phyloP scores from a whole-genome alignment of 1,284 basidiomycete species.

The Moesziomyces sp. region DNA sequence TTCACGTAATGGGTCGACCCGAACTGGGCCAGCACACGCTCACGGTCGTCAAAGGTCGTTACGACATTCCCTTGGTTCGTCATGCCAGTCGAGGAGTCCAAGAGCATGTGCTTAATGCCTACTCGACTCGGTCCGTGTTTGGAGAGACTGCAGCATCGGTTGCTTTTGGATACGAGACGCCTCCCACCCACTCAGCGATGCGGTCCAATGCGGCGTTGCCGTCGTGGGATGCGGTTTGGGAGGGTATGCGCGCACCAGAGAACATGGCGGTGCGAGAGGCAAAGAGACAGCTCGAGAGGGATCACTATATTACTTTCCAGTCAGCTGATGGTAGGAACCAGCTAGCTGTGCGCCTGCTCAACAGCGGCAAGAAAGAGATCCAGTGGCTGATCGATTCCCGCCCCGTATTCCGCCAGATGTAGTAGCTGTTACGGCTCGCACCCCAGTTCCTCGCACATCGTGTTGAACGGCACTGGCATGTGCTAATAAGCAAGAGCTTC shows the following conservation, averaged over 20 bases:
- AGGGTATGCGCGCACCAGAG: not conserved
- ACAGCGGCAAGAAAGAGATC: not conserved
- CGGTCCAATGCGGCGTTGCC: no score
- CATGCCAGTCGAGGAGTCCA: not conserved
- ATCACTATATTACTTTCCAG: not conserved
- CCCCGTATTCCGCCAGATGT: not conserved
- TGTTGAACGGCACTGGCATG: no score
- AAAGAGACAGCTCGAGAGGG: not conserved
- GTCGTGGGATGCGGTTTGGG: not conserved
- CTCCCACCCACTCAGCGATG: not conserved
- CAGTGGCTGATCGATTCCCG: not conserved
- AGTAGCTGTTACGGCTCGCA: not conserved
- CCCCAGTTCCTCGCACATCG: not conserved
- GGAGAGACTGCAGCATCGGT: conserved; percentile 10
- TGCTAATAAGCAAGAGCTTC: no score
- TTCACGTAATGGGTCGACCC: conserved; percentile 1
- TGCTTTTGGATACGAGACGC: conserved; percentile 5
- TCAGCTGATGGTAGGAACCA: not conserved
- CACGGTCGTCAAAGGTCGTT: not conserved
- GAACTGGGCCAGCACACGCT: not conserved
- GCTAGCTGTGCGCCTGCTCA: not conserved
- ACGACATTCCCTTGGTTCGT: not conserved
- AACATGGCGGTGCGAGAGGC: not conserved
- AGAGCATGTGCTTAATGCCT: not conserved
- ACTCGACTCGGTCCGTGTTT: conserved; percentile 1